These are phyloP conservation scores for Acrodontium crateriforme DNA, from an alignment of 2,329 filamentous ascomycete genomes.

Conservation along the genomic window DNA sequence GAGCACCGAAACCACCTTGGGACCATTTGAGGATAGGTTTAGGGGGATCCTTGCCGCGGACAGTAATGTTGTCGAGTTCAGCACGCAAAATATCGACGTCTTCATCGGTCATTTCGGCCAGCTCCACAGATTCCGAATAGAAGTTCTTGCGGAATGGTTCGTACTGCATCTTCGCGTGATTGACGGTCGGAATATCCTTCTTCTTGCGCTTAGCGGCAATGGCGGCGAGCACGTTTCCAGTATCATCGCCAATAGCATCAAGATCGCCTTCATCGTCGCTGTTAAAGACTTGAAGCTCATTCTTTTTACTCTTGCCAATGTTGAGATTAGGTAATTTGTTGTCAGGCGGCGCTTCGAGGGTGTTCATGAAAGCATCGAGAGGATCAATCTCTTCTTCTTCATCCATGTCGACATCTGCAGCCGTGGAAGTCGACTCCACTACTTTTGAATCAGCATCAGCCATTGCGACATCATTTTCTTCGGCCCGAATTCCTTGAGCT, in stretches of 20 bases:
- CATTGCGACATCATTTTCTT: constrained; percentile 37
- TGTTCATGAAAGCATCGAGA: constrained; percentile 92
- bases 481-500: constrained; percentile 32
- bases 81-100: constrained; percentile 70
- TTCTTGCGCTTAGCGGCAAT: constrained; percentile 64
- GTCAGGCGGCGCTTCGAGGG: constrained; percentile 39
- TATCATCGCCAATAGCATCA: constrained; percentile 48
- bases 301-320: constrained; percentile 34
- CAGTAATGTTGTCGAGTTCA: constrained; percentile 91
- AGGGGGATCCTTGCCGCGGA: constrained; percentile 73
- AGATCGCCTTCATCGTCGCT: constrained; percentile 59
- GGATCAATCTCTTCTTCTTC: constrained; percentile 59
- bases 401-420: constrained; percentile 4
- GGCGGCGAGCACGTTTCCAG: constrained; percentile 47
- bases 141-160: constrained; percentile 85
- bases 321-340: constrained; percentile 22
- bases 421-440: constrained; percentile 8
- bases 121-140: constrained; percentile 78
- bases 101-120: constrained; percentile 69
- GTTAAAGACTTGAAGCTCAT: constrained; percentile 56
- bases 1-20: constrained; percentile 78
- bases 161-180: constrained; percentile 78
- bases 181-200: constrained; percentile 79
- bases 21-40: constrained; percentile 95
- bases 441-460: constrained; percentile 27